Conservation (phyloP, 2,329 filamentous ascomycete species). For the Madurella mycetomatis region DNA sequence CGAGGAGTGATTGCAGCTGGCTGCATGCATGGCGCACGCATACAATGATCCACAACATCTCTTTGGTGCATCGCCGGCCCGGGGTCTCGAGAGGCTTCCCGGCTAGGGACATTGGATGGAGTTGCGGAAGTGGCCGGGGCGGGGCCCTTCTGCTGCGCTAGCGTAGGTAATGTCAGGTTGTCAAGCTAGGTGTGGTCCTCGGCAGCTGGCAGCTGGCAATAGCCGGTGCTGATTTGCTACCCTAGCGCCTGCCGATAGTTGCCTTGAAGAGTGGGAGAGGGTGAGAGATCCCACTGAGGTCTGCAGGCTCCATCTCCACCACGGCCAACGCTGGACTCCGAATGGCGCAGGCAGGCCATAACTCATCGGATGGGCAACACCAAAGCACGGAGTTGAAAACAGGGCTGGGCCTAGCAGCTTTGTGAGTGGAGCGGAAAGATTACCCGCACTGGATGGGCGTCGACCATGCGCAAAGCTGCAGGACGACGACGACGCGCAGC, state of each 20-base stretch:
- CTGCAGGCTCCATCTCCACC: too few relatives aligned
- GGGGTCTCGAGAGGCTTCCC: constrained; percentile 13
- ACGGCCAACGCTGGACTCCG: not conserved
- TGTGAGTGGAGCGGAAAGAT: constrained; percentile 14
- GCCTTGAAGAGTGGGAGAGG: not conserved
- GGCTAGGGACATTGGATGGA: not conserved
- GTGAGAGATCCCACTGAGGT: too few relatives aligned
- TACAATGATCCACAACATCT: constrained; percentile 10
- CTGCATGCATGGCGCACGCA: constrained; percentile 17
- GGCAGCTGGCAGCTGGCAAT: not conserved
- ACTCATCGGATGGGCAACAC: not conserved
- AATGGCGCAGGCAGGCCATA: not conserved
- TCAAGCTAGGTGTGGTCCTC: not conserved
- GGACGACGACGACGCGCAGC: not conserved
- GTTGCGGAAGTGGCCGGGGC: constrained; percentile 13
- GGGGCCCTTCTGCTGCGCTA: constrained; percentile 1
- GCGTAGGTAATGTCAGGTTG: not conserved
- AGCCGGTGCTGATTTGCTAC: constrained; percentile 3
- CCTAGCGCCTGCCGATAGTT: not conserved
- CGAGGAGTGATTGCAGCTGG: constrained; percentile 14
- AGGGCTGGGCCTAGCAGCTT: not conserved
- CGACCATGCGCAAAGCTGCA: constrained; percentile 6
- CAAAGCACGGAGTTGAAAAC: not conserved
- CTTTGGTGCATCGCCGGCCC: not conserved
- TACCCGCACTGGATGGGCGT: constrained; percentile 11